Percentiles rank a stretch among this genome's conserved stretches.
phyloP scores from a whole-genome alignment of 208 protist genomes.

The Tritrichomonas musculus region DNA sequence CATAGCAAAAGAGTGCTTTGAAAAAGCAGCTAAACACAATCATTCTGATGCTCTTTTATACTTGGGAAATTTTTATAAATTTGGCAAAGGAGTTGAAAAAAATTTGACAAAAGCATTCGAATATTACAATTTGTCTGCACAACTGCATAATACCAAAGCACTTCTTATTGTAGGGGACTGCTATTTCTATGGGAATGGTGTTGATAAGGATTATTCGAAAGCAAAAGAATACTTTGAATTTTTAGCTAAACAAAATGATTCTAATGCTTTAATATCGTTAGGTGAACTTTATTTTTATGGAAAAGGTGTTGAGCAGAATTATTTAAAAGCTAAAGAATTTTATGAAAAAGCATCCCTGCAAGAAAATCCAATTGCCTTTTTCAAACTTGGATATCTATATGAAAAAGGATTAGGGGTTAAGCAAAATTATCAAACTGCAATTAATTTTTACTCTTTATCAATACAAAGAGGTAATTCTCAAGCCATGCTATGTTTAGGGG shows the following conservation, averaged over 20 bases:
- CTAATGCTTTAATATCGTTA: not conserved
- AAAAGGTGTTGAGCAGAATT: not conserved
- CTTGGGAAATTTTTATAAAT: not conserved
- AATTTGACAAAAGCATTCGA: too few relatives aligned
- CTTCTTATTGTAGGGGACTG: too few relatives aligned
- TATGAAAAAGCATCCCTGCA: not conserved
- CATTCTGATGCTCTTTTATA: not conserved
- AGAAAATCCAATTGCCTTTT: not conserved
- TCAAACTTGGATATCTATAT: not conserved
- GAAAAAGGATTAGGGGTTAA: too few relatives aligned
- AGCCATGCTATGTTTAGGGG: too few relatives aligned
- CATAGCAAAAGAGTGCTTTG: not conserved
- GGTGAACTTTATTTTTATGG: not conserved
- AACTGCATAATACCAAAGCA: too few relatives aligned
- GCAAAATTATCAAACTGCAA: too few relatives aligned
- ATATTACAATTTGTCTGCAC: too few relatives aligned
- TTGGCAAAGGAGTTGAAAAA: not conserved
- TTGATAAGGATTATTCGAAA: too few relatives aligned
- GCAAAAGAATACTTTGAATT: too few relatives aligned
- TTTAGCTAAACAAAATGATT: not conserved
- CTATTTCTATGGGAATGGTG: too few relatives aligned
- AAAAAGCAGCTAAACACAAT: not conserved
- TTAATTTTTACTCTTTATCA: too few relatives aligned
- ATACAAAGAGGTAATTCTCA: too few relatives aligned
- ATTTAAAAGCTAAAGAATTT: not conserved